phyloP scores from a whole-genome alignment of 2,329 filamentous ascomycete genomes.

The Periconia digitata region DNA sequence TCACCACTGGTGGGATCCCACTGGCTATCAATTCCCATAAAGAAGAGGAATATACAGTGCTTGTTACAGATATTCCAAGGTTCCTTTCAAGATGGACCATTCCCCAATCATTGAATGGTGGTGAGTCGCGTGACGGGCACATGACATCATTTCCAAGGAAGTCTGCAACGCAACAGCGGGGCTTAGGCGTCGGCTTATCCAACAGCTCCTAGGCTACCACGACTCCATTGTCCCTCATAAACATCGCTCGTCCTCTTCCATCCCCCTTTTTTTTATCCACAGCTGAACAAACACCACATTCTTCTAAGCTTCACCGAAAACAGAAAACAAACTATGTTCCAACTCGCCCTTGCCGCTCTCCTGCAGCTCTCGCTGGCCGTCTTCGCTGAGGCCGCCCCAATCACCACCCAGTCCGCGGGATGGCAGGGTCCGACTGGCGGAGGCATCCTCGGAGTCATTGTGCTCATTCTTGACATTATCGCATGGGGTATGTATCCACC shows the following conservation, averaged over 20 bases:
- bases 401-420: conserved; percentile 43
- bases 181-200: too few relatives aligned
- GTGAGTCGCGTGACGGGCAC: background rate
- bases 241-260: background rate
- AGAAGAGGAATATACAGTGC: too few relatives aligned
- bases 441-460: conserved; percentile 62
- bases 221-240: background rate
- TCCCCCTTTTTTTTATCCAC: background rate
- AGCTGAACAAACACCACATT: background rate
- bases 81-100: too few relatives aligned
- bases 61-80: too few relatives aligned
- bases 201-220: too few relatives aligned
- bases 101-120: background rate
- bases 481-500: conserved; percentile 56
- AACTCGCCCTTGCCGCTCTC: conserved; percentile 45
- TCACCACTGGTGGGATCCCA: too few relatives aligned
- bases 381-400: conserved; percentile 53
- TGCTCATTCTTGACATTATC: conserved; percentile 64
- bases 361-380: conserved; percentile 57
- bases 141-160: background rate
- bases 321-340: conserved; percentile 27
- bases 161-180: background rate
- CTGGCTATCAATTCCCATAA: too few relatives aligned
- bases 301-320: background rate
- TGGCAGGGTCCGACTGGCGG: conserved; percentile 65